These are phyloP conservation scores for Colletotrichum tropicicola DNA, from an alignment of 2,329 filamentous ascomycete genomes.

Conservation along the genomic window DNA sequence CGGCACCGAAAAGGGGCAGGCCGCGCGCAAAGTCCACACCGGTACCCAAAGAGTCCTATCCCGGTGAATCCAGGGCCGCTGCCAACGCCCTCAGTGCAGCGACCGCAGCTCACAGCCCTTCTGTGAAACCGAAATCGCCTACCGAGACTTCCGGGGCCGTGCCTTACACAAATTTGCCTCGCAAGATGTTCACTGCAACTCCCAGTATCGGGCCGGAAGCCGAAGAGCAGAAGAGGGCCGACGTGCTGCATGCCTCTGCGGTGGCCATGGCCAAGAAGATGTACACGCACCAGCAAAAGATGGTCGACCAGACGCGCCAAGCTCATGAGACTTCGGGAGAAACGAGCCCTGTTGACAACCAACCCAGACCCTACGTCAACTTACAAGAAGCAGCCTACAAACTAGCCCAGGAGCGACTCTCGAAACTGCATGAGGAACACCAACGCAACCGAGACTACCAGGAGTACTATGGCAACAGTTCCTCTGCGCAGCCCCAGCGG, in stretches of 20 bases:
- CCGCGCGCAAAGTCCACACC: slow-evolving; percentile 73
- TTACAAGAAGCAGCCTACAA: slow-evolving; percentile 90
- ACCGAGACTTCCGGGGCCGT: slow-evolving; percentile 72
- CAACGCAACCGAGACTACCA: slow-evolving; percentile 71
- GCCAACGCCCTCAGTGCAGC: slow-evolving; percentile 79
- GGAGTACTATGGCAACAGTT: slow-evolving; percentile 76
- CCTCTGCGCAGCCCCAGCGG: slow-evolving; percentile 42
- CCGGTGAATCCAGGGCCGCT: slow-evolving; percentile 67
- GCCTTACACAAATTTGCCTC: slow-evolving; percentile 72
- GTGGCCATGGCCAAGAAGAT: slow-evolving; percentile 91
- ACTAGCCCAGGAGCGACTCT: slow-evolving; percentile 83
- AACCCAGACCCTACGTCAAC: slow-evolving; percentile 66
- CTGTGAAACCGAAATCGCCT: slow-evolving; percentile 52
- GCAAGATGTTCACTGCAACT: slow-evolving; percentile 80
- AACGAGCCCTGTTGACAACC: slow-evolving; percentile 44
- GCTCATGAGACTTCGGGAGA: slow-evolving; percentile 43
- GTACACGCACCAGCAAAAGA: slow-evolving; percentile 76
- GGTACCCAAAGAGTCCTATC: slow-evolving; percentile 55
- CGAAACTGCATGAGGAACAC: slow-evolving; percentile 80
- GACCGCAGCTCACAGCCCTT: slow-evolving; percentile 69
- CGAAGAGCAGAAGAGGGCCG: slow-evolving; percentile 77
- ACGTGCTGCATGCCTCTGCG: slow-evolving; percentile 82
- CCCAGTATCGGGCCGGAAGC: slow-evolving; percentile 77
- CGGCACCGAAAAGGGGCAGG: slow-evolving; percentile 53
- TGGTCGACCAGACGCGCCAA: slow-evolving; percentile 60